phyloP scores from a whole-genome alignment of 441 rosid genomes.

The Viola pubescens region DNA sequence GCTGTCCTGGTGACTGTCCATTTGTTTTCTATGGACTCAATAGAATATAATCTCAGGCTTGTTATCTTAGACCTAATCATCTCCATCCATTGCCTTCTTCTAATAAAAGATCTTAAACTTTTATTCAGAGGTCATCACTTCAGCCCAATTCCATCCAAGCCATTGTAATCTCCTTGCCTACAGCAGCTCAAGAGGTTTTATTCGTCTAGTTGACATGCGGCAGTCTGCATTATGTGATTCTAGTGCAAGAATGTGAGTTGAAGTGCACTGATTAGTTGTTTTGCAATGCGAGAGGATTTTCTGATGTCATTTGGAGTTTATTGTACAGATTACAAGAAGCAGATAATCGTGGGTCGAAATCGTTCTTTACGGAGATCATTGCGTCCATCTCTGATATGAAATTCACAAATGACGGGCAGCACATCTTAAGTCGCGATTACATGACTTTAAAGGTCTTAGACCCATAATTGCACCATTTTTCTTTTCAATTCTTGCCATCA shows the following conservation, averaged over 20 bases:
- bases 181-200: slow-evolving; percentile 72
- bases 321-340: slow-evolving; percentile 52
- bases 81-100: slow-evolving; percentile 8
- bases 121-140: slow-evolving; percentile 63
- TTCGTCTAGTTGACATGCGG: slow-evolving; percentile 60
- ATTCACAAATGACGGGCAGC: slow-evolving; percentile 50
- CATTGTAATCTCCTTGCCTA: slow-evolving; percentile 63
- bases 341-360: slow-evolving; percentile 37
- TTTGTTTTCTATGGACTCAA: background rate
- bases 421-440: slow-evolving; percentile 62
- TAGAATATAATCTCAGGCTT: slow-evolving; percentile 1
- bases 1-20: background rate
- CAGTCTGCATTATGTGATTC: slow-evolving; percentile 65
- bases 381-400: slow-evolving; percentile 61
- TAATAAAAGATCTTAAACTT: slow-evolving; percentile 17
- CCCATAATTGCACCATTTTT: background rate
- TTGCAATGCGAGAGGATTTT: slow-evolving; percentile 2
- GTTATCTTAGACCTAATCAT: background rate
- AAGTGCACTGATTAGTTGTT: slow-evolving; percentile 6
- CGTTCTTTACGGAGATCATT: slow-evolving; percentile 61
- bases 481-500: slow-evolving; percentile 2
- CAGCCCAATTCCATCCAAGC: slow-evolving; percentile 65
- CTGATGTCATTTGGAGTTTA: slow-evolving; percentile 20
- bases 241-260: slow-evolving; percentile 49
- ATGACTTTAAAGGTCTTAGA: slow-evolving; percentile 54